A percentile compares a stretch with the other conserved stretches of the same genome.
These are phyloP conservation scores for Pythium dissotocum DNA, from an alignment of 352 stramenopile species.

Conservation along the genomic window DNA sequence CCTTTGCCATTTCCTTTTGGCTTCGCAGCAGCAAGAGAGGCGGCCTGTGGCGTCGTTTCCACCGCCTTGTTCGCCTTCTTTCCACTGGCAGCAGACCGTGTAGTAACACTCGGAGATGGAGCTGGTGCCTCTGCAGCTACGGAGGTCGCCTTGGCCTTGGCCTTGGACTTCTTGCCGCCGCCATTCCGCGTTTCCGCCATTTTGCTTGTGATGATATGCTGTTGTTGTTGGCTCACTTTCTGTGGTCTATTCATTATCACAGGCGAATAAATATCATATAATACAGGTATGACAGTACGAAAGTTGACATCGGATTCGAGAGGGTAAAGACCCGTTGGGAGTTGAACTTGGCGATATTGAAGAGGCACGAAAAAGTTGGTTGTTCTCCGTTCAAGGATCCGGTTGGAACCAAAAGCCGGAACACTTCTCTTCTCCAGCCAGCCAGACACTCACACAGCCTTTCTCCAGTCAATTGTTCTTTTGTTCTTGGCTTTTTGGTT, in stretches of 20 bases:
- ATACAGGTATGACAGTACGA: not conserved
- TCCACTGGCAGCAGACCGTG: not conserved
- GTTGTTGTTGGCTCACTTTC: not conserved
- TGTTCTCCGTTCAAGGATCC: conserved; percentile 15
- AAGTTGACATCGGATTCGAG: conserved; percentile 10
- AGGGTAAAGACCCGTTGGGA: conserved; percentile 4
- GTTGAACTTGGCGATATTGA: conserved; percentile 24
- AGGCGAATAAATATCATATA: not conserved
- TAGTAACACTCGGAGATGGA: not conserved
- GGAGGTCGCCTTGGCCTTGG: not conserved
- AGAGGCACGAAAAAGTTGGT: conserved; percentile 7
- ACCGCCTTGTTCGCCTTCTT: conserved; percentile 7
- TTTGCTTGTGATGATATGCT: not conserved
- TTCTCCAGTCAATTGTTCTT: not conserved
- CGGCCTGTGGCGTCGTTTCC: not conserved
- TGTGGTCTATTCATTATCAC: conserved; percentile 4
- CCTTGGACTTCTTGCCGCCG: conserved; percentile 15
- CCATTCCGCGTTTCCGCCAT: conserved; percentile 24
- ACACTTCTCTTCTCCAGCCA: not conserved
- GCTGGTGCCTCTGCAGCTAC: not conserved
- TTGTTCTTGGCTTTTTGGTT: conserved; percentile 4
- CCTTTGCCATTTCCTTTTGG: not conserved
- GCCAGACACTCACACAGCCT: not conserved
- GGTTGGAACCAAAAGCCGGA: not conserved
- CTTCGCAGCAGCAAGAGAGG: not conserved